Percentiles rank a stretch among this genome's conserved stretches.
These are phyloP conservation scores for Xanthoconium purpureum DNA, from an alignment of 768 basidiomycete genomes.

Conservation along the genomic window DNA sequence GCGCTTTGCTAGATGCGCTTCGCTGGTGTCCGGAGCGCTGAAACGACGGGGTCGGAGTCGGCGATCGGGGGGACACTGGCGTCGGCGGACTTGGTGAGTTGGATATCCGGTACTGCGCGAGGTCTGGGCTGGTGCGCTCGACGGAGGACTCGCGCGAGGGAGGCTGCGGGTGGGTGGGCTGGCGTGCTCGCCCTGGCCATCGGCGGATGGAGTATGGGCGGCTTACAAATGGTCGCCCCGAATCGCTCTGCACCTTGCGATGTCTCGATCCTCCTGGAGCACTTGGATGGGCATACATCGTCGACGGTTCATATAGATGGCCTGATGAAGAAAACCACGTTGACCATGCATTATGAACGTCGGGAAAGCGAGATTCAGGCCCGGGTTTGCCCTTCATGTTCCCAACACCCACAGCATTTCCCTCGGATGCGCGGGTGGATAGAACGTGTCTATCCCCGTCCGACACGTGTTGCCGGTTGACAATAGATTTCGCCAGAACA, in stretches of 20 bases:
- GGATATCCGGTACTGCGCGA: background rate
- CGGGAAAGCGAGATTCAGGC: background rate
- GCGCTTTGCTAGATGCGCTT: conserved; percentile 16
- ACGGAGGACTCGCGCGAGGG: conserved; percentile 23
- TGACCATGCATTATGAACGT: background rate
- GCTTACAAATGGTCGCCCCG: conserved; percentile 17
- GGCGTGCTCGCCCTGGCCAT: conserved; percentile 27
- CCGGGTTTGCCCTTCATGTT: background rate
- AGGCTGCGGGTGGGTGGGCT: conserved; percentile 8
- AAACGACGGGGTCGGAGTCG: conserved; percentile 8
- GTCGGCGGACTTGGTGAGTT: conserved; percentile 10
- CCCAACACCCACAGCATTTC: background rate
- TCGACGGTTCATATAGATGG: background rate
- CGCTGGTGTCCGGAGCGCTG: conserved; percentile 13
- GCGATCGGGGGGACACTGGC: conserved; percentile 14
- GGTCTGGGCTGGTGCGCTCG: conserved; percentile 19
- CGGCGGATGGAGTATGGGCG: conserved; percentile 24
- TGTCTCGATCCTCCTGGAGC: conserved; percentile 11
- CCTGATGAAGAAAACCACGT: background rate
- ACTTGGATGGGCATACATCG: conserved; percentile 14
- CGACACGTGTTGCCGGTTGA: conserved; percentile 6
- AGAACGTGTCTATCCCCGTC: background rate
- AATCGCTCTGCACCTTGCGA: conserved; percentile 22
- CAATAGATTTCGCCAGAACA: background rate
- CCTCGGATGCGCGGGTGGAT: background rate